Evolutionary conservation across 257 asterid species (phyloP).

Genomic region (Primulina tabacum): DNA sequence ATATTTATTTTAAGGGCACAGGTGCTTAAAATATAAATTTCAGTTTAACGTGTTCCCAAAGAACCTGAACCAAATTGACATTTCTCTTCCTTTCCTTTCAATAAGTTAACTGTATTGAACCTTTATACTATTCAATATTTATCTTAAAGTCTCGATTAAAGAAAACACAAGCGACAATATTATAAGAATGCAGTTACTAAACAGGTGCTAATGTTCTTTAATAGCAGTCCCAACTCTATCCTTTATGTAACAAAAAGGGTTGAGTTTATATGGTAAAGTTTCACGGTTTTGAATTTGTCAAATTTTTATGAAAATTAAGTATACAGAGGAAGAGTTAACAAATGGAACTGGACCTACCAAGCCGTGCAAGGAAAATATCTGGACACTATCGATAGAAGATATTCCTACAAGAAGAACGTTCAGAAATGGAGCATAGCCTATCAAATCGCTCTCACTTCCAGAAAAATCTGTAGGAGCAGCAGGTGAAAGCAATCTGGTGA

Average conservation of each 20-base stretch:
- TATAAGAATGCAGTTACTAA: constrained; percentile 2
- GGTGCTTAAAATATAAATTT: constrained; percentile 1
- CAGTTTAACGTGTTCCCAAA: not conserved
- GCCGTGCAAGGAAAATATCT: constrained; percentile 92
- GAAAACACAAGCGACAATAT: constrained; percentile 5
- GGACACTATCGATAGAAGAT: constrained; percentile 68
- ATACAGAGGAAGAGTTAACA: constrained; percentile 7
- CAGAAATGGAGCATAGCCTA: constrained; percentile 79
- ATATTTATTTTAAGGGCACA: constrained; percentile 13
- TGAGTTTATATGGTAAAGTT: constrained; percentile 5
- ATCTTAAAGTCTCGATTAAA: too few species aligned
- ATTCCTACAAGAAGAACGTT: constrained; percentile 84
- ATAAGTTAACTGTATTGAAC: not conserved
- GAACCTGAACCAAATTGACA: constrained; percentile 12
- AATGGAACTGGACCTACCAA: constrained; percentile 69
- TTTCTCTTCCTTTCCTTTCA: constrained; percentile 2
- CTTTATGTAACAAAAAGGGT: not conserved
- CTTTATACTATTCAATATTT: constrained; percentile 1
- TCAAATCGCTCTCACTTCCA: constrained; percentile 82
- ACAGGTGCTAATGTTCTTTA: constrained; percentile 14
- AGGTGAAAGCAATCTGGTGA: constrained; percentile 83
- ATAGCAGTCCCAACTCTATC: constrained; percentile 1
- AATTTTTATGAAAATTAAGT: constrained; percentile 15
- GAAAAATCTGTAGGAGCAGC: constrained; percentile 62
- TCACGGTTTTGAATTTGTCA: constrained; percentile 9